Base-by-base conservation (phyloP, 192 early-diverging fungal genomes). In the Geosiphon pyriformis region DNA sequence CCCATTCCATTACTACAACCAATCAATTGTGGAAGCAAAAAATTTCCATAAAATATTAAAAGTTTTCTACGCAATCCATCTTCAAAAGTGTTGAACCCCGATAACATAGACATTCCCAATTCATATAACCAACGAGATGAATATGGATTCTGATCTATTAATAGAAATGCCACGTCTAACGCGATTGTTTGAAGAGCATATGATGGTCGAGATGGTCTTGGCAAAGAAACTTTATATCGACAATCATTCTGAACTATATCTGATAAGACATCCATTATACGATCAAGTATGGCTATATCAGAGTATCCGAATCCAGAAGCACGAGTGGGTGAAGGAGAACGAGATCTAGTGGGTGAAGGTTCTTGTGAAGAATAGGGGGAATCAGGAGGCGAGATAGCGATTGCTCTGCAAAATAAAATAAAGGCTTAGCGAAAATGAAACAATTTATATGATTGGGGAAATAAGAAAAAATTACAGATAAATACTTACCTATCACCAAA, bases 171-270 rank as follows among this genome's bases (percentile, higher is more conserved):
- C 8, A 85, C 70, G 59, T 85, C 83, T 4, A 85, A 51, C 4
- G 80, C 61, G 18, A 82, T 57, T 8, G 75, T 68, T 26, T 85
- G 83, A 42, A 85, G 67, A 0, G 70, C 68, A 66, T 74, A 77
- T 4, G 80, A 78, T 33, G 83, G 83, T 10, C 81, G 76, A 27
- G 72, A 74, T 20, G 81, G 83, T 29, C 78, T 73, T 8, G 78
- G 78, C 15, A 74, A 59, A 7, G 67, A 65, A 27, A 77, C 52
- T 63, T 60, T 73, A 61, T 77, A 85, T 15, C 78, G 78, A 62
- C 81, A 82, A 42, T 85, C 83, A 59, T 85, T 79, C 1, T 74
- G 70, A n/a, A 85, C 69, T 6, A 85, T 60, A 29, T 85, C 83
- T 4, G 73, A 70, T 7, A 85, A 52, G 27, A 76, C 62, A 4